Evolutionary conservation across 495 filamentous ascomycete species (phyloP), one percentile per base, ranked within the genome.

Genomic region (Aspergillus incahuasiensis): DNA sequence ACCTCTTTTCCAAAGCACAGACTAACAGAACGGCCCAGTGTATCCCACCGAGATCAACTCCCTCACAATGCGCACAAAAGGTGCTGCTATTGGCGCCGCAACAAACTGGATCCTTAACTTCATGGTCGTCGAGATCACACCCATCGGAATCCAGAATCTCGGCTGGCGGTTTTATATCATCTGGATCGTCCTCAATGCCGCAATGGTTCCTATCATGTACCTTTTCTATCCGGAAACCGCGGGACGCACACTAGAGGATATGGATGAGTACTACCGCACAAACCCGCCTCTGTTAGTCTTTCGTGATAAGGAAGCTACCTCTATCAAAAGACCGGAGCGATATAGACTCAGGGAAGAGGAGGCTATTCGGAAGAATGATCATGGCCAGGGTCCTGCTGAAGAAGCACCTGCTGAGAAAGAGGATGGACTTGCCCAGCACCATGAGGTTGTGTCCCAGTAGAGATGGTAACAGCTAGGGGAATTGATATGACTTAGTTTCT

Each of bases 31-130:
- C 20, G 3, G 1, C 24, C 11, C 20, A 53, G 50, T 56, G 13
- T 56, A 56, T 16, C 45, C 45, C 1, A 56, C 54, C 7, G 83
- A 86, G 54, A 77, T 86, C 61, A 84, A 82, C 58, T 73, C 73
- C 13, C 73, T 85, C n/a, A 68, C 67, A 9, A 81, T 81, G 75
- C 69, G 83, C 0, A 79, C 77, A 0, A 80, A 82, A 54, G 81
- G 77, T 0, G 76, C 81, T 0, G 80, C 80, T 0, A 56, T 82
- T 6, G 77, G 69, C 5, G 75, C 81, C 5, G 80, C 77, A 1
- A 79, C 77, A 6, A 81, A 82, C 54, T 82, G 81, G 80, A 73
- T 79, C 51, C 73, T 80, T 63, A 85, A 86, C 58, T 86, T 81
- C 57, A 78, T 81, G 69, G 71, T 86, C 20, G 84, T 85, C 15